phyloP scores from a whole-genome alignment of 176 grass and related monocot genomes.

The Oryza rufipogon region DNA sequence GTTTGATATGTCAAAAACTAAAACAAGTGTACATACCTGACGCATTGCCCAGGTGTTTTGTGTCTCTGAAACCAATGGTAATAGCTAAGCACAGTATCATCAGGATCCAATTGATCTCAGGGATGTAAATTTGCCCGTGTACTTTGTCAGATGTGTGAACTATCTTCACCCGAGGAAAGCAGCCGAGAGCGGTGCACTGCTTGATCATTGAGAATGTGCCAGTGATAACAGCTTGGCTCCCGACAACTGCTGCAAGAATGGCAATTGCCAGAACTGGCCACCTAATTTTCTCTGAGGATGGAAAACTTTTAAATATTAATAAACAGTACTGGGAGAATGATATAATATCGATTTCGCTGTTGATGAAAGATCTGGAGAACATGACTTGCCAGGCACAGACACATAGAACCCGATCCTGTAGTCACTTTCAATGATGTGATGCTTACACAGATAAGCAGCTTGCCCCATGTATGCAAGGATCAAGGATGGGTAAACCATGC shows the following conservation, averaged over 20 bases:
- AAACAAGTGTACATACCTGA: conserved; percentile 57
- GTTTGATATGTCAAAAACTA: background rate
- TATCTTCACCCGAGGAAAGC: conserved; percentile 97
- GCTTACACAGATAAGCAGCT: conserved; percentile 91
- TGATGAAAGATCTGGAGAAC: conserved; percentile 32
- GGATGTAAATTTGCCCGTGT: conserved; percentile 96
- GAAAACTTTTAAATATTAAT: conserved; percentile 32
- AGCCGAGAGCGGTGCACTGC: conserved; percentile 91
- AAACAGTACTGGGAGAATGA: conserved; percentile 1
- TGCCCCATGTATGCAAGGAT: conserved; percentile 99
- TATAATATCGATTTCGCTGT: conserved; percentile 19
- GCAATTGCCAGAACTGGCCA: conserved; percentile 91
- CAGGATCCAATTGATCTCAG: conserved; percentile 96
- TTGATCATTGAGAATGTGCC: conserved; percentile 97
- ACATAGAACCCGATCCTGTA: conserved; percentile 97
- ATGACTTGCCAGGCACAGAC: conserved; percentile 85
- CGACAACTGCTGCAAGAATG: conserved; percentile 94
- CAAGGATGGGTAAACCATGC: conserved; percentile 94
- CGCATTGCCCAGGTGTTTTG: conserved; percentile 88
- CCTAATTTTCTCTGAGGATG: conserved; percentile 68
- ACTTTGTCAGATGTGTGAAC: conserved; percentile 87
- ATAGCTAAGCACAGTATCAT: conserved; percentile 90
- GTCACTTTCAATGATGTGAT: conserved; percentile 83
- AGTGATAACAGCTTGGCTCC: conserved; percentile 93
- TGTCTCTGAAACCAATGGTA: conserved; percentile 95